A percentile compares a stretch with the other conserved stretches of the same genome.
These are phyloP conservation scores for Begonia loranthoides DNA, from an alignment of 306 rosid species.

Conservation along the genomic window DNA sequence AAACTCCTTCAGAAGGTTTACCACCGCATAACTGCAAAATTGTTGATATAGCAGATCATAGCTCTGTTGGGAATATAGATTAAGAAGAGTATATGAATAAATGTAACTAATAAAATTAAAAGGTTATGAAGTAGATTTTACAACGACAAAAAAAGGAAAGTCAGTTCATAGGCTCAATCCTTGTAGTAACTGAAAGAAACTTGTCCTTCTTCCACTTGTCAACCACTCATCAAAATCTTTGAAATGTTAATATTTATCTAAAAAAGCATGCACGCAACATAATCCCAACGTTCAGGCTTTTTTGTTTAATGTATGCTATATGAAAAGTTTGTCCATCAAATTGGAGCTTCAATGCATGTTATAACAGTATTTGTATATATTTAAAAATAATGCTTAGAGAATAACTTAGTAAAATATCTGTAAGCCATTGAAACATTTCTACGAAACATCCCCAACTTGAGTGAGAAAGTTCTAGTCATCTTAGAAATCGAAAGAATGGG, in stretches of 20 bases:
- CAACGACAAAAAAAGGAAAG: too few relatives aligned
- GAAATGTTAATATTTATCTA: too few relatives aligned
- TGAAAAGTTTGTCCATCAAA: not conserved
- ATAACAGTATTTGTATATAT: slow-evolving; percentile 2
- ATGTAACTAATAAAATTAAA: not conserved
- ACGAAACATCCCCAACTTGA: not conserved
- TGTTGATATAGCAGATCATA: slow-evolving; percentile 24
- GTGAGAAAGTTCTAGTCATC: not conserved
- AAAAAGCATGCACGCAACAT: too few relatives aligned
- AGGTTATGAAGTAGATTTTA: too few relatives aligned
- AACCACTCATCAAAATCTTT: too few relatives aligned
- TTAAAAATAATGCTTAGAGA: not conserved
- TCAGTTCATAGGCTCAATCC: too few relatives aligned
- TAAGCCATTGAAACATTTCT: not conserved
- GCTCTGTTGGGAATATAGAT: slow-evolving; percentile 7
- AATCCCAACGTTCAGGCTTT: too few relatives aligned
- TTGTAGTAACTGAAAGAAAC: too few relatives aligned
- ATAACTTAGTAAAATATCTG: not conserved
- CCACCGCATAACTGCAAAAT: slow-evolving; percentile 91
- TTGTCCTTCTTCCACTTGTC: too few relatives aligned
- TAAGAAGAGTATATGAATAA: not conserved
- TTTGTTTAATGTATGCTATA: not conserved
- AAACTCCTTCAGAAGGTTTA: slow-evolving; percentile 85
- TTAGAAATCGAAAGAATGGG: not conserved
- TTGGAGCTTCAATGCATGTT: not conserved